These are phyloP conservation scores for Pythium aquatile DNA, from an alignment of 352 stramenopile genomes.

Conservation along the genomic window DNA sequence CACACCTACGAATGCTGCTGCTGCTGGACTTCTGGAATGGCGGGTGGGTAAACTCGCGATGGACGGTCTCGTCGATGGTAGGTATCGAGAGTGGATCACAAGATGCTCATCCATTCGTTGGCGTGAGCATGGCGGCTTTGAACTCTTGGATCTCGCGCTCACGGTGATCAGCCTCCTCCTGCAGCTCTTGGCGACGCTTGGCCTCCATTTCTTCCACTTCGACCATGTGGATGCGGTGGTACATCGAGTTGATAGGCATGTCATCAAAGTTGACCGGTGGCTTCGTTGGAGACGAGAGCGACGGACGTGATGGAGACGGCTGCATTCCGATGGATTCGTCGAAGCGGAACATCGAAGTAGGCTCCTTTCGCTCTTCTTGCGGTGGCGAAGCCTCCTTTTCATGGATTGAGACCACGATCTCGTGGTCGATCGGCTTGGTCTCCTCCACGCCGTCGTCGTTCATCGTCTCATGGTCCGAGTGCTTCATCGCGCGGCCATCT, in stretches of 20 bases:
- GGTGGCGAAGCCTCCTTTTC: background rate
- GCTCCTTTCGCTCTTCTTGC: background rate
- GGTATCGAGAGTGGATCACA: background rate
- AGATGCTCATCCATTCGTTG: background rate
- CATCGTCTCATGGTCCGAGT: conserved; percentile 32
- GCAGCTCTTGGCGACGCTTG: conserved; percentile 41
- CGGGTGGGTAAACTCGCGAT: background rate
- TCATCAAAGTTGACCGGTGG: conserved; percentile 40
- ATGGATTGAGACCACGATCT: background rate
- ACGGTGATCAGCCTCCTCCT: conserved; percentile 44
- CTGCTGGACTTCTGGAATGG: conserved; percentile 4
- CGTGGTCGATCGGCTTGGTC: conserved; percentile 13
- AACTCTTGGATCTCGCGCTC: conserved; percentile 65
- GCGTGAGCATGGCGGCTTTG: conserved; percentile 42
- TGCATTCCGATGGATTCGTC: background rate
- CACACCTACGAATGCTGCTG: too few relatives aligned
- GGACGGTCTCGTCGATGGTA: background rate
- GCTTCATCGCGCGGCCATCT: conserved; percentile 27
- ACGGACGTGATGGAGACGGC: background rate
- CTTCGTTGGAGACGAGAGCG: conserved; percentile 18
- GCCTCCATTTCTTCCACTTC: conserved; percentile 49
- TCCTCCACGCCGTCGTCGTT: conserved; percentile 7
- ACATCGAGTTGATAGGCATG: conserved; percentile 73
- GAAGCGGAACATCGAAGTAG: conserved; percentile 11
- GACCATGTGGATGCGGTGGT: conserved; percentile 65